phyloP scores from a whole-genome alignment of 768 basidiomycete genomes.

The Pleurotus tuoliensis region DNA sequence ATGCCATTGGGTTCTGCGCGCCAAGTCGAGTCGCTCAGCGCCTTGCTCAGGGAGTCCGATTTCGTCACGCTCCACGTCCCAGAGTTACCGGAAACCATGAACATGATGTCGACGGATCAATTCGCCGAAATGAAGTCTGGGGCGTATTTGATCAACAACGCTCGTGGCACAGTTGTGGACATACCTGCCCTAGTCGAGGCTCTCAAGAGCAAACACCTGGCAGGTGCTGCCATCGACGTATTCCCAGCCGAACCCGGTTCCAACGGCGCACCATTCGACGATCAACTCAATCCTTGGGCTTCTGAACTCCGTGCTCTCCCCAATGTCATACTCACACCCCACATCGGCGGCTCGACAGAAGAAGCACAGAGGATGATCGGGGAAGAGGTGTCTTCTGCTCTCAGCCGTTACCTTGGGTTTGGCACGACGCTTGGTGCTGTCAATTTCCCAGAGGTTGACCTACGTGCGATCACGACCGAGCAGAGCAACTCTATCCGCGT shows the following conservation, averaged over 20 bases:
- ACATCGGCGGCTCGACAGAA: conserved; percentile 98
- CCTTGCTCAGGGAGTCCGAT: conserved; percentile 76
- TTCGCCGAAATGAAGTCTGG: conserved; percentile 92
- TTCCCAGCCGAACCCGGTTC: conserved; percentile 91
- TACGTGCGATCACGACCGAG: conserved; percentile 86
- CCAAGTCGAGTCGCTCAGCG: conserved; percentile 77
- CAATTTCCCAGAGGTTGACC: conserved; percentile 98
- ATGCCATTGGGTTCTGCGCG: conserved; percentile 96
- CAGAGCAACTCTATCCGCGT: conserved; percentile 81
- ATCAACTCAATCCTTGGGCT: conserved; percentile 85
- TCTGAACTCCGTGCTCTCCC: conserved; percentile 68
- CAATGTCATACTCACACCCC: conserved; percentile 96
- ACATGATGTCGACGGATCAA: conserved; percentile 81
- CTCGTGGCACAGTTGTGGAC: conserved; percentile 93
- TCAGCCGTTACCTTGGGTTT: conserved; percentile 87
- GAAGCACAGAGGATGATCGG: conserved; percentile 98
- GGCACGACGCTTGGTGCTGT: conserved; percentile 91
- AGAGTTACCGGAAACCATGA: conserved; percentile 91
- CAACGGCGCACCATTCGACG: conserved; percentile 88
- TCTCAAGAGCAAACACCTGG: conserved; percentile 81
- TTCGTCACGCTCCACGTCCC: conserved; percentile 97
- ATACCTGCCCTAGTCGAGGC: conserved; percentile 85
- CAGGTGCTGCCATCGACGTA: conserved; percentile 88
- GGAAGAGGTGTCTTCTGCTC: conserved; percentile 83
- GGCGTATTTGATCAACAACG: conserved; percentile 95